Evolutionary conservation across 176 grass and related monocot species (phyloP), one percentile per base, ranked within the genome.

Genomic region (Triticum dicoccoides): DNA sequence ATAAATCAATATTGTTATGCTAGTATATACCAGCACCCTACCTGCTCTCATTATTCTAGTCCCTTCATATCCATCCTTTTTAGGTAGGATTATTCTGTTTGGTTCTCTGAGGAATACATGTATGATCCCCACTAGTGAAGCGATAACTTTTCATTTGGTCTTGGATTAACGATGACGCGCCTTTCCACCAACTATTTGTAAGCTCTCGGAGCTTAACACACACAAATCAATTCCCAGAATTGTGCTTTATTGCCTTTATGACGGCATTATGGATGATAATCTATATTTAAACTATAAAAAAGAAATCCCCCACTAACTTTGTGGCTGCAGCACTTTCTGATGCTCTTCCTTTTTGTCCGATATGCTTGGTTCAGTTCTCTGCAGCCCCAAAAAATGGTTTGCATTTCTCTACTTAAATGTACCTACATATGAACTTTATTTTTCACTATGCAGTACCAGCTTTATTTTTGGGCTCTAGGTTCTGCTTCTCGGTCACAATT

Each of bases 41-140:
- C 25, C 49, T 78, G 51, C 45, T 52, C 47, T 49, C 80, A 83
- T 83, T 77, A 88, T 77, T 69, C 49, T 83, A 63, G 38, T 38
- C 49, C 20, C 18, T 63, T 62, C 38, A 12, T 79, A 49, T 69
- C 21, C 20, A 3, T 29, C 38, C 51, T 62, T 83, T 73, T 74
- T 61, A 21, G 38, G 74, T 37, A 51, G 47, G 21, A 64, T 71
- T 32, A 65, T 81, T 58, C 6, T 52, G 51, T 61, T 63, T 51
- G 37, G 41, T 32, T 80, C n/a, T 79, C 14, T 64, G 18, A 37
- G 12, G 35, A 56, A 58, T 15, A 69, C 61, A 70, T 62, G 25
- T 68, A 58, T 17, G 33, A 18, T 65, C 27, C 82, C 83, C 61
- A 85, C 27, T 51, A 49, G 25, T 76, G 9, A 84, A 49, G 41